Evolutionary conservation across 2,329 filamentous ascomycete species (phyloP).

Genomic region (Colletotrichum tropicale): DNA sequence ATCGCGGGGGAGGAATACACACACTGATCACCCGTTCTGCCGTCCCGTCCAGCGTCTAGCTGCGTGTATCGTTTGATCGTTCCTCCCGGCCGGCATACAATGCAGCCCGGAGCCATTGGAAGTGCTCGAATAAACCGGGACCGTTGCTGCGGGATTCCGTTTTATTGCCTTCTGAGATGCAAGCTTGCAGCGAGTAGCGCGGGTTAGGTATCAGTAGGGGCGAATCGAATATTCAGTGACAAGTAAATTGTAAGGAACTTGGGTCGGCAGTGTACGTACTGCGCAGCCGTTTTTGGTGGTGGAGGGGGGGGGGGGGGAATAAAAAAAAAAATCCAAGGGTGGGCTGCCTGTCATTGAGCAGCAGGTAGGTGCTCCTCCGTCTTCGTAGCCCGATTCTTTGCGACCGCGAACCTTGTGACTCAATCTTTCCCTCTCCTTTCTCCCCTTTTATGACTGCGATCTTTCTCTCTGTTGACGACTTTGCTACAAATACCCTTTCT

Average conservation of each 20-base stretch:
- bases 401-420: constrained; percentile 11
- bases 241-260: neutral
- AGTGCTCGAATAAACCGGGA: neutral
- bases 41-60: neutral
- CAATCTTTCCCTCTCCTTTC: neutral
- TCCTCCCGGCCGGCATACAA: neutral
- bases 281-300: neutral
- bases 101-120: neutral
- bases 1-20: neutral
- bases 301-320: neutral
- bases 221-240: neutral
- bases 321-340: neutral
- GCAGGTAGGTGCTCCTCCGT: neutral
- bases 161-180: neutral
- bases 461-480: neutral
- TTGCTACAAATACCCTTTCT: neutral
- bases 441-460: neutral
- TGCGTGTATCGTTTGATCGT: neutral
- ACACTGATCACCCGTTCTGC: neutral
- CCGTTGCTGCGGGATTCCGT: neutral
- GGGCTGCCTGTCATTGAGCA: neutral
- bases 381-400: neutral
- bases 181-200: neutral
- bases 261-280: neutral
- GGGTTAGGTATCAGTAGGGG: neutral